Conservation (phyloP, 129 eudicot genomes). For the Saposhnikovia divaricata region DNA sequence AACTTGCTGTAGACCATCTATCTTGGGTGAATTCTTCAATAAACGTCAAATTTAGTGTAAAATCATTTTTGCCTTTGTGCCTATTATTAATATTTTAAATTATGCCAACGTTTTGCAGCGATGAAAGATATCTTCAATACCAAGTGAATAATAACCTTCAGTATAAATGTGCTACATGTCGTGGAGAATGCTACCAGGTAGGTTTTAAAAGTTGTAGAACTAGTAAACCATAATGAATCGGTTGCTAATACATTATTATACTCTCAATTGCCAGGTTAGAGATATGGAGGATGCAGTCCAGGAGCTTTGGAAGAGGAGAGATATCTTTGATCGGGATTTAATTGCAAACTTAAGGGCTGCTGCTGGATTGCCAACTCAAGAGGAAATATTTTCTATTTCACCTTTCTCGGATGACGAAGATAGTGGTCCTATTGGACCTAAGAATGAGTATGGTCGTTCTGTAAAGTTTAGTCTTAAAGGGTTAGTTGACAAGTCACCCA, state of each 20-base stretch:
- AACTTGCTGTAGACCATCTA: not conserved
- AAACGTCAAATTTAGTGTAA: not conserved
- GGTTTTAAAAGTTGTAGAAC: conserved; percentile 1
- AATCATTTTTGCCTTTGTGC: not conserved
- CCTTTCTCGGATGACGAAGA: conserved; percentile 96
- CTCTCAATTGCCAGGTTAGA: conserved; percentile 40
- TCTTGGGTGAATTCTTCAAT: not conserved
- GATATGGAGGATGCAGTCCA: conserved; percentile 93
- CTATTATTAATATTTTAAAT: conserved; percentile 7
- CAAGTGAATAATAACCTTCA: conserved; percentile 86
- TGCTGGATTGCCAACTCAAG: conserved; percentile 93
- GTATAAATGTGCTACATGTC: conserved; percentile 87
- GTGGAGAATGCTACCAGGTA: conserved; percentile 94
- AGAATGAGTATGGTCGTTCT: conserved; percentile 66
- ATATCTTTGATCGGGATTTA: conserved; percentile 63
- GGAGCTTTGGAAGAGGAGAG: conserved; percentile 96
- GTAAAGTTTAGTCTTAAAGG: conserved; percentile 76
- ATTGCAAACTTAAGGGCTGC: conserved; percentile 82
- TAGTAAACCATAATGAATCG: not conserved
- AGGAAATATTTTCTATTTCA: conserved; percentile 72
- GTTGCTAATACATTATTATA: not conserved
- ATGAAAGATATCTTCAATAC: conserved; percentile 77
- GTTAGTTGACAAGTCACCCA: conserved; percentile 58
- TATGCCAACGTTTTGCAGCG: conserved; percentile 46
- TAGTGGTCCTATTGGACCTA: conserved; percentile 36